phyloP scores from a whole-genome alignment of 352 stramenopile genomes.

The Globisporangium spinosum region DNA sequence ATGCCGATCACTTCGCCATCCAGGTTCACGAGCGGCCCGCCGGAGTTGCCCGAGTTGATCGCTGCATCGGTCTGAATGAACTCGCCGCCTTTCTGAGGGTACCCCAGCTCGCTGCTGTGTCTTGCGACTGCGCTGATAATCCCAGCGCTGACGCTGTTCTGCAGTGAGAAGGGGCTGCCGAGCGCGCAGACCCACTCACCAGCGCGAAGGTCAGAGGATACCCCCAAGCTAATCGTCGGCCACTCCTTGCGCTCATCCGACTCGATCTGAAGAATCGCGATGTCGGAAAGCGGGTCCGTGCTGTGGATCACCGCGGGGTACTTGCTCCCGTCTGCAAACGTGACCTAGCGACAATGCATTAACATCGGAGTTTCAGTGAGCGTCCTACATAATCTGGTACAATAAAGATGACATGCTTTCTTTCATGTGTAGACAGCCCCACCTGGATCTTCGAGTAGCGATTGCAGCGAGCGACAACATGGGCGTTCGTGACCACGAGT shows the following conservation, averaged over 20 bases:
- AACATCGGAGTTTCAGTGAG: not conserved
- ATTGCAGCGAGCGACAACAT: constrained; percentile 86
- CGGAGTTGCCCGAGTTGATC: constrained; percentile 92
- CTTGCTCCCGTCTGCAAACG: constrained; percentile 80
- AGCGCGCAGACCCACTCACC: constrained; percentile 92
- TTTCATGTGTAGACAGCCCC: not conserved
- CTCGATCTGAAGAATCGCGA: constrained; percentile 89
- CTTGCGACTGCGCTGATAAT: constrained; percentile 90
- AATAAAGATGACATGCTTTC: not conserved
- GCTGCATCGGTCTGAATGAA: constrained; percentile 94
- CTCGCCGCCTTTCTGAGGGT: constrained; percentile 70
- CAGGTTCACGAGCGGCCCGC: constrained; percentile 91
- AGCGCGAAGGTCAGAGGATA: constrained; percentile 70
- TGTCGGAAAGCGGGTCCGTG: constrained; percentile 85
- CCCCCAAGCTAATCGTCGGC: constrained; percentile 70
- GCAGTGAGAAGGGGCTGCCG: constrained; percentile 87
- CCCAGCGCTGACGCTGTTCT: constrained; percentile 90
- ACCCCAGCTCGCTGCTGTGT: constrained; percentile 88
- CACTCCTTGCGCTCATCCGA: constrained; percentile 48
- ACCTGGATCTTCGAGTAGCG: constrained; percentile 82
- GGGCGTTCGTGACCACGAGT: constrained; percentile 91
- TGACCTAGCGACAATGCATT: constrained; percentile 38
- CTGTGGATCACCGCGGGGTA: constrained; percentile 76
- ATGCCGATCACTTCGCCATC: constrained; percentile 93
- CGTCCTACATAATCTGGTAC: not conserved